Conservation (phyloP, 805 yeast genomes). For the Grigorovia jiainica region DNA sequence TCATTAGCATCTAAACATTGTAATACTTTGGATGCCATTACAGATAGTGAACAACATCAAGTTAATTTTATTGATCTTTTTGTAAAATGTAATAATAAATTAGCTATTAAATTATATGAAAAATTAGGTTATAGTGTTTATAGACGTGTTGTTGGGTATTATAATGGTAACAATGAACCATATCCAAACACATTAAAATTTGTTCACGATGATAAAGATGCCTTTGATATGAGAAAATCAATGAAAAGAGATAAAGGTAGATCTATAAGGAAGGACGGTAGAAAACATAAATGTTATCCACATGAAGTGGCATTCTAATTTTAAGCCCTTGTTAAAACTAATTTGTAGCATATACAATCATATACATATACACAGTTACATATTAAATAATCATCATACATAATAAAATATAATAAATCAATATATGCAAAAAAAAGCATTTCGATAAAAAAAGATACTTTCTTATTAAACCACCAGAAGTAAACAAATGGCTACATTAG, state of each 20-base stretch:
- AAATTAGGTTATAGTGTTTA: constrained; percentile 77
- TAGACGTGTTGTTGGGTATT: constrained; percentile 83
- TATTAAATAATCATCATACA: background rate
- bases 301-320: constrained; percentile 50
- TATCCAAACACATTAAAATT: constrained; percentile 34
- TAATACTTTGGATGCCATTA: constrained; percentile 57
- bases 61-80: constrained; percentile 84
- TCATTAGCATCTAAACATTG: constrained; percentile 81
- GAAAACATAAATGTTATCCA: constrained; percentile 51
- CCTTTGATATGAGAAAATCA: constrained; percentile 75
- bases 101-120: constrained; percentile 78
- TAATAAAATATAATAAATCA: background rate
- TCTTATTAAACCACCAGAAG: background rate
- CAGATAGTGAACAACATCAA: constrained; percentile 69
- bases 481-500: constrained; percentile 40
- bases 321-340: too few species aligned
- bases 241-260: constrained; percentile 46
- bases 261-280: constrained; percentile 53
- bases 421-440: background rate
- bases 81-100: constrained; percentile 73
- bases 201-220: constrained; percentile 65
- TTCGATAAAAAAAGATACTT: background rate
- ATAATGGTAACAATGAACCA: constrained; percentile 46
- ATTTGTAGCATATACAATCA: too few species aligned
- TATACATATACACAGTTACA: background rate